Conservation (phyloP, 2,329 filamentous ascomycete genomes). For the Didymella sp. region DNA sequence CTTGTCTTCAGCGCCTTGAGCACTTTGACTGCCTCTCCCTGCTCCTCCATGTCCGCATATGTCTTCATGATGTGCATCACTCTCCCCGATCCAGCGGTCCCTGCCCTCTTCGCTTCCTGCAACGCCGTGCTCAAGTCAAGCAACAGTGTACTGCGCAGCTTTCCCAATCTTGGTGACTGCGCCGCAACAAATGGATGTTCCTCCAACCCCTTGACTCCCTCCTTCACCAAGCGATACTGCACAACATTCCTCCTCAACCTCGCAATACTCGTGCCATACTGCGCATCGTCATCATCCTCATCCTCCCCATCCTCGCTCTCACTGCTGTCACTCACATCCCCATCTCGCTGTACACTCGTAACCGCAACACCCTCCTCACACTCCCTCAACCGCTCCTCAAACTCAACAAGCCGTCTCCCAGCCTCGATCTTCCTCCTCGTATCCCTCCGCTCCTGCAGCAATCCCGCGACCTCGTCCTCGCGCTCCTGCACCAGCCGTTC, state of each 20-base stretch:
- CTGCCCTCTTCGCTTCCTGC: conserved; percentile 60
- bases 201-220: conserved; percentile 60
- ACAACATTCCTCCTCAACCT: conserved; percentile 63
- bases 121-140: conserved; percentile 70
- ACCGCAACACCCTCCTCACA: conserved; percentile 44
- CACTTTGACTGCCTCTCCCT: conserved; percentile 64
- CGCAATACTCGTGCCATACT: conserved; percentile 42
- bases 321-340: conserved; percentile 35
- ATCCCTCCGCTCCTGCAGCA: conserved; percentile 75
- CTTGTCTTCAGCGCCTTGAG: conserved; percentile 52
- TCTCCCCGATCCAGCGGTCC: conserved; percentile 50
- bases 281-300: conserved; percentile 43
- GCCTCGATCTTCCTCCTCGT: conserved; percentile 69
- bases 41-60: conserved; percentile 68
- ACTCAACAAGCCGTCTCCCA: conserved; percentile 68
- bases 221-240: conserved; percentile 64
- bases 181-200: conserved; percentile 68
- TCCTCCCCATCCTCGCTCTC: conserved; percentile 47
- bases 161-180: conserved; percentile 63
- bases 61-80: conserved; percentile 65
- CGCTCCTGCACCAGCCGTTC: conserved; percentile 69
- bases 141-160: conserved; percentile 67
- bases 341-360: conserved; percentile 26
- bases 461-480: conserved; percentile 65
- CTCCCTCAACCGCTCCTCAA: conserved; percentile 67